Conservation (phyloP, 2,329 filamentous ascomycete species). For the Aspergillus novoparasiticus region DNA sequence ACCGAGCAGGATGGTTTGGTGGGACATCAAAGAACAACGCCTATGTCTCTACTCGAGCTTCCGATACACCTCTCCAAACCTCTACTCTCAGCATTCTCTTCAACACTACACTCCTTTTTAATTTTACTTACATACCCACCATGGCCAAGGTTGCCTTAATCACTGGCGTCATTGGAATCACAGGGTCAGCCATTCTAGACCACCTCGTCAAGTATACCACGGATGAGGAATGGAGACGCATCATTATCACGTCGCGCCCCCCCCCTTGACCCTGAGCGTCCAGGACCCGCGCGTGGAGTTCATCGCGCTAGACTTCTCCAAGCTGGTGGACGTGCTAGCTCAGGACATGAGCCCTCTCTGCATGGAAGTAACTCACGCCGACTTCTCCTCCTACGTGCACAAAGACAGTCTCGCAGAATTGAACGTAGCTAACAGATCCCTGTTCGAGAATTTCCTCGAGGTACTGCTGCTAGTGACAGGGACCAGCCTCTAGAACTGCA, state of each 20-base stretch:
- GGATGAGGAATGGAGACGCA: too few species aligned
- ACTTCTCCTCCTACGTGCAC: not conserved
- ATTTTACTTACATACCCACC: too few species aligned
- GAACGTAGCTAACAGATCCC: not conserved
- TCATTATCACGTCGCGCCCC: not conserved
- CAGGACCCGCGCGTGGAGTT: not conserved
- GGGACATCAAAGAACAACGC: too few species aligned
- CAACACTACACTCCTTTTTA: too few species aligned
- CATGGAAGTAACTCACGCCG: not conserved
- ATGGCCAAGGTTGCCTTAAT: not conserved
- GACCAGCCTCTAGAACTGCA: not conserved
- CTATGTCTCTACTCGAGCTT: too few species aligned
- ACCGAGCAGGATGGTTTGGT: too few species aligned
- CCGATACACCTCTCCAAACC: too few species aligned
- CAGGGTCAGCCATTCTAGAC: not conserved
- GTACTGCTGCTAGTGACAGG: not conserved
- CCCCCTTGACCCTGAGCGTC: not conserved
- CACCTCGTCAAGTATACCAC: not conserved
- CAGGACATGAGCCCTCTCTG: not conserved
- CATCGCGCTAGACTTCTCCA: not conserved
- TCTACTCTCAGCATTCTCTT: too few species aligned
- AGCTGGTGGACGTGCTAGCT: not conserved
- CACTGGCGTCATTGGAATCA: not conserved
- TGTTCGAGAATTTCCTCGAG: not conserved
- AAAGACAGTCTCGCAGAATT: not conserved